Evolutionary conservation across 2,329 filamentous ascomycete species (phyloP), one percentile per base, ranked within the genome.

Genomic region (Monosporascus sp.): DNA sequence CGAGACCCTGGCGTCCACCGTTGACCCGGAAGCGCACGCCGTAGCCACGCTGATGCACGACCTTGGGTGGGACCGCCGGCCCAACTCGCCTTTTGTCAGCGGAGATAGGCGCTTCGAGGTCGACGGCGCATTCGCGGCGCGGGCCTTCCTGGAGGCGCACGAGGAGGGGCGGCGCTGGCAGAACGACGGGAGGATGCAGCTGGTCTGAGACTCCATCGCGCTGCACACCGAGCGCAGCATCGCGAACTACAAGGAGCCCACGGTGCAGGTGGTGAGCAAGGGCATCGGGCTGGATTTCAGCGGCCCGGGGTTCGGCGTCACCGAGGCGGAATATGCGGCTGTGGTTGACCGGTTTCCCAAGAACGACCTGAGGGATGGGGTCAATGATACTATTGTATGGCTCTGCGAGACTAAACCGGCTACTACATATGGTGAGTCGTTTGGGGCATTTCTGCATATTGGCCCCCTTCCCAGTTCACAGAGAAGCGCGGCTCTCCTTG

Each of bases 161-260:
- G 38, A 22, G 41, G 48, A 68, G 50, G 41, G 41, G 22, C n/a
- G 6, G 41, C 57, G 56, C 18, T 77, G 74, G 73, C 68, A 74
- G 47, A 63, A 70, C 27, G 66, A 70, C 35, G 31, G 66, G 72
- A 4, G 55, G 31, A 35, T 73, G 4, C 76, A 79, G 62, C 65
- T 77, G 6, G 68, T 76, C 15, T 79, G 75, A 75, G 76, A 79
- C 57, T 61, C 71, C 14, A 79, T 80, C 53, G 76, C 76, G 0
- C 65, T 79, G 53, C 74, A 76, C 59, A 72, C 71, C 0, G 69
- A 67, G 5, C 54, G 54, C 0, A 65, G 55, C n/a, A 71, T 78
- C 36, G 67, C 66, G 11, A 55, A 55, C 8, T 69, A 75, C 60
- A 78, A 77, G 58, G 68, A 78, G 61, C 64, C 69, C 6, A 71